Evolutionary conservation across 2,329 filamentous ascomycete species (phyloP).

Genomic region (Podosphaera xanthii): DNA sequence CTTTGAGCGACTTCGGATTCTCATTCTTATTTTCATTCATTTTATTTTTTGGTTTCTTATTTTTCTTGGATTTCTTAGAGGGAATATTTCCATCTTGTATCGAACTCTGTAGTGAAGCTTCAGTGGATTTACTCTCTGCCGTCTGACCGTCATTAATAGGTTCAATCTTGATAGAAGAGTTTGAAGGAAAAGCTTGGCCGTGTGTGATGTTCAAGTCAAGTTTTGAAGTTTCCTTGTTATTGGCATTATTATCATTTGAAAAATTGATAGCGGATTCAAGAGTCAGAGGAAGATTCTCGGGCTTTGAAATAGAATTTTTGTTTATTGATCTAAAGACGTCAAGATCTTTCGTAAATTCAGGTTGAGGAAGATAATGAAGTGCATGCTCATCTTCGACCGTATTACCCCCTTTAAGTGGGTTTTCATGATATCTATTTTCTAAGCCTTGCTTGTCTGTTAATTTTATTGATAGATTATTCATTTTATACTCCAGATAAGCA

Average conservation of each 20-base stretch:
- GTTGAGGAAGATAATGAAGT: background rate
- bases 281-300: background rate
- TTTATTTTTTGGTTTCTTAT: conserved; percentile 20
- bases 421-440: background rate
- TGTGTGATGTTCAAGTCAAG: background rate
- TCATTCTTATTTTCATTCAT: conserved; percentile 19
- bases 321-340: conserved; percentile 1
- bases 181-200: background rate
- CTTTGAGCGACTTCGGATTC: conserved; percentile 5
- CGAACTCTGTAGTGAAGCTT: background rate
- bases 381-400: background rate
- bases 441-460: background rate
- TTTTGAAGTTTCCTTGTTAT: background rate
- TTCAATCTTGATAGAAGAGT: background rate
- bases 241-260: background rate
- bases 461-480: background rate
- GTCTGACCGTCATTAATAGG: background rate
- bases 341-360: background rate
- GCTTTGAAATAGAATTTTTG: background rate
- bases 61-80: background rate
- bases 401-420: background rate
- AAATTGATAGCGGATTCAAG: background rate
- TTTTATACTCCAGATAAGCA: background rate
- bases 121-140: background rate
- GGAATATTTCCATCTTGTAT: background rate